phyloP scores from a whole-genome alignment of 768 basidiomycete genomes.

The Chlorophyllum brunneum region DNA sequence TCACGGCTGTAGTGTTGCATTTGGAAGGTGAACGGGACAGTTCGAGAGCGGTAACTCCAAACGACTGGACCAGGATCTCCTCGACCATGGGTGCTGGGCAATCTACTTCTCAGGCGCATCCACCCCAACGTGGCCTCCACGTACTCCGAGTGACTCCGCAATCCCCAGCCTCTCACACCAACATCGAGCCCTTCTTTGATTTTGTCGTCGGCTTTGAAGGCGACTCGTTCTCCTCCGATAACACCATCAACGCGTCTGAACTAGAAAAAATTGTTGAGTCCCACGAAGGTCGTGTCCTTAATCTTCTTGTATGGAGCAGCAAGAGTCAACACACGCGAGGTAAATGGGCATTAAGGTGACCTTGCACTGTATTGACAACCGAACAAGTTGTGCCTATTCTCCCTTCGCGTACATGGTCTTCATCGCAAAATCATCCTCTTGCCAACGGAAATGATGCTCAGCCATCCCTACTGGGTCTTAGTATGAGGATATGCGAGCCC shows the following conservation, averaged over 20 bases:
- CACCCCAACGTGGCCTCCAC: conserved; percentile 69
- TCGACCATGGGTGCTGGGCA: conserved; percentile 68
- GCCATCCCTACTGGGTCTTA: conserved; percentile 91
- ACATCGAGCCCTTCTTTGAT: conserved; percentile 92
- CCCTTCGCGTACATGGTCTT: conserved; percentile 85
- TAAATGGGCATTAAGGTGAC: conserved; percentile 23
- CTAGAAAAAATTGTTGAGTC: conserved; percentile 80
- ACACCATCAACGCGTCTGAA: conserved; percentile 61
- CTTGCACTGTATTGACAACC: conserved; percentile 2
- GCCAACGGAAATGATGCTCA: conserved; percentile 42
- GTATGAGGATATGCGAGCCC: conserved; percentile 91
- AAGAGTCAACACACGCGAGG: conserved; percentile 73
- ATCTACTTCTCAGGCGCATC: conserved; percentile 51
- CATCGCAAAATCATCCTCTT: conserved; percentile 27
- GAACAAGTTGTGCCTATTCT: conserved; percentile 65
- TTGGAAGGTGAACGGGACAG: too few species aligned
- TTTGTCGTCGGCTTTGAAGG: conserved; percentile 92
- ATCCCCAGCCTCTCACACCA: conserved; percentile 84
- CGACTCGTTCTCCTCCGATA: conserved; percentile 46
- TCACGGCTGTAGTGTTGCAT: too few species aligned
- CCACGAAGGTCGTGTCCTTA: conserved; percentile 68
- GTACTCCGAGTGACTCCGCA: conserved; percentile 85
- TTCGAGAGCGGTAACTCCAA: neutral
- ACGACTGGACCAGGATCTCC: neutral
- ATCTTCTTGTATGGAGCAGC: conserved; percentile 80